Conservation (phyloP, 2,329 filamentous ascomycete species). For the Plenodomus biglobosus region DNA sequence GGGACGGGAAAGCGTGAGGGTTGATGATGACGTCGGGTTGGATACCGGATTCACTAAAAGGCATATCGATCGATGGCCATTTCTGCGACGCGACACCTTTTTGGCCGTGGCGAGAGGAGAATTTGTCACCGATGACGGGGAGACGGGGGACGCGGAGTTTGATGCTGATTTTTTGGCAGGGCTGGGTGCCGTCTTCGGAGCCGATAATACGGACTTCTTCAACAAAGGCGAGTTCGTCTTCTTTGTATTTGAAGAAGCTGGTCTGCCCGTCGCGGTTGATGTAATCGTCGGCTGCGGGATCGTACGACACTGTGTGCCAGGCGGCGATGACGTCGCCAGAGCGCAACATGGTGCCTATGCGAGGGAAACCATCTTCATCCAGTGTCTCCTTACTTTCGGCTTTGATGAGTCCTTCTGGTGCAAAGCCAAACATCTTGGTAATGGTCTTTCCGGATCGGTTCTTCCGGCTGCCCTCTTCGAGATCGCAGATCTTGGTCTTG, state of each 20-base stretch:
- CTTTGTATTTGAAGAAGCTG: slow-evolving; percentile 92
- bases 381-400: slow-evolving; percentile 70
- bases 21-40: slow-evolving; percentile 99
- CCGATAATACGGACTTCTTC: slow-evolving; percentile 93
- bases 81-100: slow-evolving; percentile 97
- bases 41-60: slow-evolving; percentile 93
- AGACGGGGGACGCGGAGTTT: slow-evolving; percentile 89
- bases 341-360: slow-evolving; percentile 73
- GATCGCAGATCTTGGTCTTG: slow-evolving; percentile 90
- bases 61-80: slow-evolving; percentile 92
- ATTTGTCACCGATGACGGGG: slow-evolving; percentile 96
- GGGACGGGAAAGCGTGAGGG: slow-evolving; percentile 97
- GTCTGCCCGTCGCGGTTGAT: slow-evolving; percentile 85
- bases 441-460: slow-evolving; percentile 68
- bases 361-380: slow-evolving; percentile 84
- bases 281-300: slow-evolving; percentile 70
- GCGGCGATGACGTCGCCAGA: slow-evolving; percentile 86
- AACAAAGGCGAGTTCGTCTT: slow-evolving; percentile 81
- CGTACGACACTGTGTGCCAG: slow-evolving; percentile 82
- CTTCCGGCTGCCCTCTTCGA: slow-evolving; percentile 74
- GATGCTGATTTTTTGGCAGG: slow-evolving; percentile 83
- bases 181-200: slow-evolving; percentile 78
- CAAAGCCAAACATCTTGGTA: slow-evolving; percentile 86
- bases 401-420: slow-evolving; percentile 72
- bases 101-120: slow-evolving; percentile 96